phyloP scores from a whole-genome alignment of 352 stramenopile species.

The Aphanomyces cochlioides region DNA sequence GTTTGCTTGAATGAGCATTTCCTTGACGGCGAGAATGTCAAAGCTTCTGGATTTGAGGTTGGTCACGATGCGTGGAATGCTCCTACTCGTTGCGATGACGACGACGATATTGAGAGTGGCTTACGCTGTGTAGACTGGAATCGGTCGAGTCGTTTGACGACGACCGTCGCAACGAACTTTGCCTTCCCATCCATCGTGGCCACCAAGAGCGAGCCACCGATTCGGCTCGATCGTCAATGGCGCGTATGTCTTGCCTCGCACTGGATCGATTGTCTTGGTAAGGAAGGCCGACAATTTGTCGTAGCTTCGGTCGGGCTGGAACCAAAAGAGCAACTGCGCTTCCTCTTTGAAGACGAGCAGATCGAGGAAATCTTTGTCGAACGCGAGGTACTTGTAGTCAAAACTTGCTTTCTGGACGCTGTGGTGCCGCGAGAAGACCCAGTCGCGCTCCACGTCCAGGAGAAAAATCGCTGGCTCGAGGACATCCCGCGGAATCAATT shows the following conservation, averaged over 20 bases:
- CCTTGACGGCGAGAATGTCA: conserved; percentile 63
- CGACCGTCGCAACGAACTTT: conserved; percentile 53
- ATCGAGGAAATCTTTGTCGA: conserved; percentile 69
- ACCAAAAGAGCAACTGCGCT: conserved; percentile 67
- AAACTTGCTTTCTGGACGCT: conserved; percentile 62
- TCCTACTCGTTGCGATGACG: conserved; percentile 32
- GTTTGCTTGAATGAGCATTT: conserved; percentile 67
- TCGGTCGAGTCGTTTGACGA: conserved; percentile 40
- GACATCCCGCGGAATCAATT: conserved; percentile 60
- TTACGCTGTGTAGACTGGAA: conserved; percentile 48
- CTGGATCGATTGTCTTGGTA: conserved; percentile 47
- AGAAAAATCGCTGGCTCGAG: conserved; percentile 57
- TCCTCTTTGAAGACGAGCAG: conserved; percentile 74
- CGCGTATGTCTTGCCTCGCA: conserved; percentile 43
- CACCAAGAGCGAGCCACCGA: conserved; percentile 62
- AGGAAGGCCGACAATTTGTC: conserved; percentile 63
- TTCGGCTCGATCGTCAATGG: conserved; percentile 57
- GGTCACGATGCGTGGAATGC: conserved; percentile 47
- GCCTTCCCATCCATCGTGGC: conserved; percentile 66
- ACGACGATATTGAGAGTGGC: not conserved
- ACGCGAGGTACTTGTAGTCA: conserved; percentile 74
- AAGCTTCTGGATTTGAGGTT: conserved; percentile 67
- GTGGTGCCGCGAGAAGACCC: conserved; percentile 69
- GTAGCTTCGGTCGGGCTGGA: conserved; percentile 62
- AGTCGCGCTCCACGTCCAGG: conserved; percentile 66